phyloP scores from a whole-genome alignment of 2,329 filamentous ascomycete species.

The Clonostachys solani region DNA sequence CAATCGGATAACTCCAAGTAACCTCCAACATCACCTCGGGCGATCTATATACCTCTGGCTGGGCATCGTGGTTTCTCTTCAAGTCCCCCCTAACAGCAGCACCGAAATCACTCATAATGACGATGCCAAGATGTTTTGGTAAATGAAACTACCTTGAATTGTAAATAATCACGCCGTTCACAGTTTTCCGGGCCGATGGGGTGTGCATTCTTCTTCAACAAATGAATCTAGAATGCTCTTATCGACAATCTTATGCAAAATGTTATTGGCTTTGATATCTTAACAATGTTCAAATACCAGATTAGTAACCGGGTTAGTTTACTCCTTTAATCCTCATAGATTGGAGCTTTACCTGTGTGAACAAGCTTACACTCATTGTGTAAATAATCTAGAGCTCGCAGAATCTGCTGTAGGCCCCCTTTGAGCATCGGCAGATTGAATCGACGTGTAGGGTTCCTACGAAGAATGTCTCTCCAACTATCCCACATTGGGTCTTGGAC shows the following conservation, averaged over 20 bases:
- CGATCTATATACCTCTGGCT: constrained; percentile 12
- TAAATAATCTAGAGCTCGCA: constrained; percentile 31
- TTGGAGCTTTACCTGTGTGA: constrained; percentile 27
- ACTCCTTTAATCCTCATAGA: too few relatives aligned
- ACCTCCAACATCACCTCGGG: constrained; percentile 12
- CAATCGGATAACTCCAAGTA: constrained; percentile 14
- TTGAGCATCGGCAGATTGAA: constrained; percentile 18
- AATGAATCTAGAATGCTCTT: constrained; percentile 3
- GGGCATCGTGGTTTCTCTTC: background rate
- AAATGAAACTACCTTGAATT: constrained; percentile 3
- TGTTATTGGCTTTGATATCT: constrained; percentile 36
- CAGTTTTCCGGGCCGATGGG: background rate
- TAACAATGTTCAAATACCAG: background rate
- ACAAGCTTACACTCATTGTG: constrained; percentile 34
- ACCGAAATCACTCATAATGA: background rate
- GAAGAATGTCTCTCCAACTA: constrained; percentile 28
- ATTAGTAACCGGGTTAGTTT: background rate
- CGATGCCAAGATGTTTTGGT: background rate
- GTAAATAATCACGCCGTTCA: background rate
- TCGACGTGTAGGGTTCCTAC: constrained; percentile 22
- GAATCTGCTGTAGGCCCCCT: constrained; percentile 16
- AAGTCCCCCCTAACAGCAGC: background rate
- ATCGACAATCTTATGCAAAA: constrained; percentile 18
- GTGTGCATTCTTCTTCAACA: background rate
- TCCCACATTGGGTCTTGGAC: constrained; percentile 31